Conservation (phyloP, 1,284 basidiomycete species). For the Schizophyllum amplum region DNA sequence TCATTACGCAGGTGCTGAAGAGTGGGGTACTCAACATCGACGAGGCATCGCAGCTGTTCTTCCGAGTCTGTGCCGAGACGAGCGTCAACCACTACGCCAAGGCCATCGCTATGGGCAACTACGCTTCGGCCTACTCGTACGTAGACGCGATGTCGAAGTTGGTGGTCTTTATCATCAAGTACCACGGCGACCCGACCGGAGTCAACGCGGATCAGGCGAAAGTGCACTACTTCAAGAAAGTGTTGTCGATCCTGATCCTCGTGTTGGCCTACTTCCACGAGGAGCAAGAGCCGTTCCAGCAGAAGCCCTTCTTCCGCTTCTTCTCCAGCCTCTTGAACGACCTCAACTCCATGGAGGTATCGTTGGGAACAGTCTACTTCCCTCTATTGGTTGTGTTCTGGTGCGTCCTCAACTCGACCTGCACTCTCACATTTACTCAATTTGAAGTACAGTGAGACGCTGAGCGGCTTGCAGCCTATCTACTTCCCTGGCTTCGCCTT, state of each 20-base stretch:
- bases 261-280: constrained; percentile 95
- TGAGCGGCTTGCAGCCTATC: constrained; percentile 92
- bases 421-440: constrained; percentile 4
- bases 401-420: constrained; percentile 33
- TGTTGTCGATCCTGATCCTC: constrained; percentile 94
- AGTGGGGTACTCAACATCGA: constrained; percentile 96
- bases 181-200: constrained; percentile 89
- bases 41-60: constrained; percentile 96
- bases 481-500: constrained; percentile 98
- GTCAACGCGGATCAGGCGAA: constrained; percentile 74
- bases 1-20: constrained; percentile 92
- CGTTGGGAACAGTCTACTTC: constrained; percentile 82
- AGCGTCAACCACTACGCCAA: constrained; percentile 88
- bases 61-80: constrained; percentile 94
- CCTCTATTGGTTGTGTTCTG: constrained; percentile 85
- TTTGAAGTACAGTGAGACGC: constrained; percentile 65
- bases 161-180: constrained; percentile 98
- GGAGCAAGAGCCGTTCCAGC: constrained; percentile 91
- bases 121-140: constrained; percentile 79
- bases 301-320: constrained; percentile 98
- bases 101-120: constrained; percentile 42
- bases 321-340: constrained; percentile 97
- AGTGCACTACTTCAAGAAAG: constrained; percentile 96
- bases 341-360: constrained; percentile 75
- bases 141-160: constrained; percentile 94